phyloP scores from a whole-genome alignment of 2,329 filamentous ascomycete genomes.

The Lachnellula arida region DNA sequence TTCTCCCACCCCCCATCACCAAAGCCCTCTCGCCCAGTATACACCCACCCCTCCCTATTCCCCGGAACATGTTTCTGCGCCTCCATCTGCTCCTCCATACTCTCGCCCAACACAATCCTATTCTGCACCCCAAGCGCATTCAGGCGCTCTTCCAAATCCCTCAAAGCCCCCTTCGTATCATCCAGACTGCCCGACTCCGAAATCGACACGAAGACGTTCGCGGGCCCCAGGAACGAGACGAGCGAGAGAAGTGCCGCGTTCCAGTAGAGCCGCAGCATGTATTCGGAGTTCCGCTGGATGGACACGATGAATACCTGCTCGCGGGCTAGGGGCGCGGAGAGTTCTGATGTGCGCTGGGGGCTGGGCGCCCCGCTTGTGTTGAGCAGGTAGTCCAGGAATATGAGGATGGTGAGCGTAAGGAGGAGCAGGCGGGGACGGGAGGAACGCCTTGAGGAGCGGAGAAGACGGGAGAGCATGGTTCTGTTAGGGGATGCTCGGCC shows the following conservation, averaged over 20 bases:
- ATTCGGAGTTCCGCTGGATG: constrained; percentile 64
- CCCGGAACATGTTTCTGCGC: constrained; percentile 13
- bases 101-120: constrained; percentile 17
- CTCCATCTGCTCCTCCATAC: constrained; percentile 14
- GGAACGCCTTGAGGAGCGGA: constrained; percentile 7
- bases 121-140: constrained; percentile 43
- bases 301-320: constrained; percentile 59
- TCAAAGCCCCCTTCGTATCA: constrained; percentile 58
- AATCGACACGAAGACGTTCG: constrained; percentile 64
- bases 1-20: constrained; percentile 19
- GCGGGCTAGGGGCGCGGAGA: constrained; percentile 12
- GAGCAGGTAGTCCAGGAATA: constrained; percentile 11
- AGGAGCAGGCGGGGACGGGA: constrained; percentile 1
- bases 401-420: background rate
- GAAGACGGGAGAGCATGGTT: constrained; percentile 10
- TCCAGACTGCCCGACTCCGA: constrained; percentile 68
- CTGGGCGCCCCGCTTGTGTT: constrained; percentile 1
- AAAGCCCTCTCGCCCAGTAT: constrained; percentile 46
- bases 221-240: constrained; percentile 50
- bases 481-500: background rate
- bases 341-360: constrained; percentile 2
- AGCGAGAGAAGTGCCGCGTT: constrained; percentile 54
- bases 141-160: constrained; percentile 50
- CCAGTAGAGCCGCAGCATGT: constrained; percentile 58
- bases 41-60: constrained; percentile 53